phyloP scores from a whole-genome alignment of 2,329 filamentous ascomycete genomes.

The Diaporthe sp. region DNA sequence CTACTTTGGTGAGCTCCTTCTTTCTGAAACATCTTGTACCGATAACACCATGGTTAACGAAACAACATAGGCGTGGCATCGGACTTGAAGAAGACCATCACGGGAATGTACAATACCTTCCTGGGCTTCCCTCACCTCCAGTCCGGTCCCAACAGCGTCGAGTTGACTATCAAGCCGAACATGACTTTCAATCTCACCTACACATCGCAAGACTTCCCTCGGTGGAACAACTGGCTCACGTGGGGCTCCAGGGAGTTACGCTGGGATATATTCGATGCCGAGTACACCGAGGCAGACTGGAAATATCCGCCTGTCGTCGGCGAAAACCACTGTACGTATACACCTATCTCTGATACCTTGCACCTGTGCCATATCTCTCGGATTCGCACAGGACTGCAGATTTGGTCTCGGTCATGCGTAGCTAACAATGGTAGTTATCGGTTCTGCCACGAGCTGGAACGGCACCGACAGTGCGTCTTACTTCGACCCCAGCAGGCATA shows the following conservation, averaged over 20 bases:
- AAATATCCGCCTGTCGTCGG: conserved; percentile 48
- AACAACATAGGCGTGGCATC: conserved; percentile 12
- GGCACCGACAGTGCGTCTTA: neutral
- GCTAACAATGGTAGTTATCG: neutral
- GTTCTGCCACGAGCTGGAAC: conserved; percentile 18
- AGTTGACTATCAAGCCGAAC: conserved; percentile 42
- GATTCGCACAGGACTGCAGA: rapidly evolving
- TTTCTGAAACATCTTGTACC: neutral
- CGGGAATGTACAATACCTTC: neutral
- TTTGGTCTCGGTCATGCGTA: too few species aligned
- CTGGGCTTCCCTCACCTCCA: conserved; percentile 36
- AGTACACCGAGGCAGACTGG: conserved; percentile 47
- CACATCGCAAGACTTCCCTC: conserved; percentile 45
- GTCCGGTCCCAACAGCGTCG: conserved; percentile 27
- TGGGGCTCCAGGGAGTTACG: conserved; percentile 47
- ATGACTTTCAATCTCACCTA: conserved; percentile 47
- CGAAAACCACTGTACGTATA: conserved; percentile 42
- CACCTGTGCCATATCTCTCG: neutral
- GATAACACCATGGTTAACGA: neutral
- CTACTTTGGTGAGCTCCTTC: conserved; percentile 46
- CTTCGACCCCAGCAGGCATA: neutral
- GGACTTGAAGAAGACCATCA: conserved; percentile 11
- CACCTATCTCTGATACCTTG: neutral
- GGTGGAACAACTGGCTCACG: conserved; percentile 40
- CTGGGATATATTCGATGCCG: conserved; percentile 47